Percentiles rank a stretch among this genome's conserved stretches.
Evolutionary conservation across 495 filamentous ascomycete genomes (phyloP).

Genomic region (Xylaria palmicola): DNA sequence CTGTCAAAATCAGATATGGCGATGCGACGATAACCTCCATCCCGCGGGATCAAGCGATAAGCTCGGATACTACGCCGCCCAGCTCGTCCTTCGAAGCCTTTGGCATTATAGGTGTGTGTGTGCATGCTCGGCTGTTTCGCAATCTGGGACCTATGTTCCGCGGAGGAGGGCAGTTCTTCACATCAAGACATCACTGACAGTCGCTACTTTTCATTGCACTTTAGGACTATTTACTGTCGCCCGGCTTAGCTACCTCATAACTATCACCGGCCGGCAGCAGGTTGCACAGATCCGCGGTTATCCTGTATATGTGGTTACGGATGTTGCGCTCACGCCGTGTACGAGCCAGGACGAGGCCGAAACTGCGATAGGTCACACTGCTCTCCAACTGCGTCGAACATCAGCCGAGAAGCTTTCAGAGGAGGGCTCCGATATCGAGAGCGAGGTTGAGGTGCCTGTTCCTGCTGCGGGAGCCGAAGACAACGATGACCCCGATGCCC

Average conservation of each 20-base stretch:
- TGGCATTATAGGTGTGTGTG: constrained; percentile 76
- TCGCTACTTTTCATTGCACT: background rate
- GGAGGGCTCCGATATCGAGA: constrained; percentile 41
- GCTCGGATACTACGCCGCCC: constrained; percentile 32
- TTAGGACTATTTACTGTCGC: constrained; percentile 73
- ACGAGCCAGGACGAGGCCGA: constrained; percentile 71
- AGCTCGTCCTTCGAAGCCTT: constrained; percentile 66
- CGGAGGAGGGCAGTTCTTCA: no score
- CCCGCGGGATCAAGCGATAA: constrained; percentile 29
- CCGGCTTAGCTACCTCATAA: constrained; percentile 73
- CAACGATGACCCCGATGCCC: constrained; percentile 25
- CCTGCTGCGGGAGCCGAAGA: constrained; percentile 30
- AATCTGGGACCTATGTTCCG: background rate
- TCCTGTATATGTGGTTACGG: constrained; percentile 80
- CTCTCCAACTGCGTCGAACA: constrained; percentile 42
- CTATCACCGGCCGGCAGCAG: constrained; percentile 78
- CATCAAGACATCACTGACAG: constrained; percentile 7
- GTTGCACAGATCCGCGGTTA: constrained; percentile 81
- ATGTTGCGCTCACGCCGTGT: constrained; percentile 84
- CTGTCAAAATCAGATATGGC: constrained; percentile 73
- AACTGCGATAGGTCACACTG: constrained; percentile 65
- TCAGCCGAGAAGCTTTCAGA: constrained; percentile 28
- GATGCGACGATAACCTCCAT: constrained; percentile 51
- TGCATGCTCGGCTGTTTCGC: background rate
- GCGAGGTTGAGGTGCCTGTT: constrained; percentile 34